These are phyloP conservation scores for Exobasidium rhododendri DNA, from an alignment of 1,284 basidiomycete species.

Conservation along the genomic window DNA sequence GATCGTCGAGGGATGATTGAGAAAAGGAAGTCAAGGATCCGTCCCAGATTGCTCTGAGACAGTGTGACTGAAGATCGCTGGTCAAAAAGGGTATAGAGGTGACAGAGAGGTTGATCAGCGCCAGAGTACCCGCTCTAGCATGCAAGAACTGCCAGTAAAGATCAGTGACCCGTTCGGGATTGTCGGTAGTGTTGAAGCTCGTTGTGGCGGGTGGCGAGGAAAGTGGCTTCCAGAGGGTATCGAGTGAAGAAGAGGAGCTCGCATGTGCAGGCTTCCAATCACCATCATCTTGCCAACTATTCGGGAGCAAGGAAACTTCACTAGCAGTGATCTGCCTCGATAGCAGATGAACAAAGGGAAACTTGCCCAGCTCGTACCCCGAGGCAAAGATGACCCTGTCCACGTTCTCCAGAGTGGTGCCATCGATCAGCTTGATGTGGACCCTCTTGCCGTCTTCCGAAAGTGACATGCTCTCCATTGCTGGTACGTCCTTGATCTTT, in stretches of 20 bases:
- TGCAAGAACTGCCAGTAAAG: slow-evolving; percentile 23
- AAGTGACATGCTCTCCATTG: slow-evolving; percentile 25
- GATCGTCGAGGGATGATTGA: slow-evolving; percentile 12
- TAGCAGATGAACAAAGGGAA: slow-evolving; percentile 32
- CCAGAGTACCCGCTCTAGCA: slow-evolving; percentile 21
- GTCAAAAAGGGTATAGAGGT: slow-evolving; percentile 30
- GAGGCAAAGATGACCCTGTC: slow-evolving; percentile 35
- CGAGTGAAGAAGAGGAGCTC: slow-evolving; percentile 6
- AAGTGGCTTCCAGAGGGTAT: slow-evolving; percentile 15
- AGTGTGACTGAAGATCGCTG: slow-evolving; percentile 26
- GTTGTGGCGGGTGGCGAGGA: slow-evolving; percentile 26
- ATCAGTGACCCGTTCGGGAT: slow-evolving; percentile 8
- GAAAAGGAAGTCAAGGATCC: slow-evolving; percentile 25
- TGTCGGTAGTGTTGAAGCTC: background rate
- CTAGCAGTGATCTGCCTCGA: slow-evolving; percentile 5
- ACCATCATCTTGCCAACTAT: background rate
- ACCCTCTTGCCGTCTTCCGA: slow-evolving; percentile 19
- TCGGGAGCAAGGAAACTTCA: background rate
- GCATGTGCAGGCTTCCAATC: slow-evolving; percentile 12
- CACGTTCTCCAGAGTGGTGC: slow-evolving; percentile 24
- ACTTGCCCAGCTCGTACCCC: slow-evolving; percentile 32
- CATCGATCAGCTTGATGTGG: slow-evolving; percentile 30
- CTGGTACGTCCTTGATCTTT: slow-evolving; percentile 36
- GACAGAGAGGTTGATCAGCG: slow-evolving; percentile 31
- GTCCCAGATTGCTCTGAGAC: slow-evolving; percentile 30